These are phyloP conservation scores for Neospora caninum DNA, from an alignment of 169 alveolate genomes.

Conservation along the genomic window DNA sequence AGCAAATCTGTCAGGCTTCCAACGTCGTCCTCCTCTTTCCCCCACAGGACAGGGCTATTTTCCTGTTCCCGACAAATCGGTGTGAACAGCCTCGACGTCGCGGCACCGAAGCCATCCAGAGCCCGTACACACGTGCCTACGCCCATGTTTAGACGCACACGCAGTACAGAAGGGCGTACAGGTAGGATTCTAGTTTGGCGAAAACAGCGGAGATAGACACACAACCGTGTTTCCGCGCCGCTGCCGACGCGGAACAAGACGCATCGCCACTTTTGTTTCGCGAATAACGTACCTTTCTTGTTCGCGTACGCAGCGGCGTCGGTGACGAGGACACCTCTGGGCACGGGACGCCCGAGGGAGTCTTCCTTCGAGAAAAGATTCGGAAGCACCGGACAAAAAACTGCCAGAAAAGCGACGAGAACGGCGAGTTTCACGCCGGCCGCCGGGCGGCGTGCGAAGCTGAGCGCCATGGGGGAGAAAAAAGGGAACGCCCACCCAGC, in stretches of 20 bases:
- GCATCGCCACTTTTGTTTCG: no score
- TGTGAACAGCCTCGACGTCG: no score
- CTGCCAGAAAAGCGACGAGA: background rate
- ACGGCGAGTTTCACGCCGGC: background rate
- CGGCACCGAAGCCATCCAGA: no score
- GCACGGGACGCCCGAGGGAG: background rate
- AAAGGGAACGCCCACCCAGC: no score
- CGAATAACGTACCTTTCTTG: background rate
- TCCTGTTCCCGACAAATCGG: no score
- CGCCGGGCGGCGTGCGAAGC: background rate
- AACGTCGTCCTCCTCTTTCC: no score
- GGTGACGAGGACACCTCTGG: background rate
- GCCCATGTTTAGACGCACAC: no score
- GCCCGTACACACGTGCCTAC: no score
- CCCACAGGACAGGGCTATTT: no score
- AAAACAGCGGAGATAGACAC: background rate
- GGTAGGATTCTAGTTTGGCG: background rate
- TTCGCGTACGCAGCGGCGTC: background rate
- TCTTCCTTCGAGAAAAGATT: background rate
- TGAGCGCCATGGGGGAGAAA: background rate
- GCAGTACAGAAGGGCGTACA: background rate
- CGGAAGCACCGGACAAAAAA: background rate
- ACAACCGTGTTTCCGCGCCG: no score
- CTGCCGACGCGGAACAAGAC: no score
- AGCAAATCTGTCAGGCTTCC: no score